These are phyloP conservation scores for Aspergillus latus DNA, from an alignment of 2,329 filamentous ascomycete genomes.

Conservation along the genomic window DNA sequence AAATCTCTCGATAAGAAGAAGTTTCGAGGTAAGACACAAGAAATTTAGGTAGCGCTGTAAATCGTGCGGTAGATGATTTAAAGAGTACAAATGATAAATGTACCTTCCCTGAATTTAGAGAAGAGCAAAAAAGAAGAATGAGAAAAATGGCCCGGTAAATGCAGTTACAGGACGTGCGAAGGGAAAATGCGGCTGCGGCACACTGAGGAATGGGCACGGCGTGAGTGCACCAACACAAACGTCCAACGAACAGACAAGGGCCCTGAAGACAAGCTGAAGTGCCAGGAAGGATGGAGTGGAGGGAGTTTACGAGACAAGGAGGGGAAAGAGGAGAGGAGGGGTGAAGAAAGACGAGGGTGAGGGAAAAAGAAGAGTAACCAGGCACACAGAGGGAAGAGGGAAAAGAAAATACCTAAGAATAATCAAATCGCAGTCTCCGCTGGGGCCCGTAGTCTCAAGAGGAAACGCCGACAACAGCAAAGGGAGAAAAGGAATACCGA, in stretches of 20 bases:
- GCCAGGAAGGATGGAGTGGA: slow-evolving; percentile 22
- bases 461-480: slow-evolving; percentile 20
- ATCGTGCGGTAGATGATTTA: slow-evolving; percentile 21
- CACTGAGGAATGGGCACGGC: slow-evolving; percentile 24
- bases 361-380: slow-evolving; percentile 13
- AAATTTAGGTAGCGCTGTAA: slow-evolving; percentile 19
- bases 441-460: slow-evolving; percentile 16
- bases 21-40: slow-evolving; percentile 15
- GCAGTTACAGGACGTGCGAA: slow-evolving; percentile 20
- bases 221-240: slow-evolving; percentile 25
- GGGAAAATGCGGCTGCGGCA: slow-evolving; percentile 22
- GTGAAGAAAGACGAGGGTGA: slow-evolving; percentile 18
- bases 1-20: slow-evolving; percentile 15
- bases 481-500: slow-evolving; percentile 15
- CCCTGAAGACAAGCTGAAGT: slow-evolving; percentile 16
- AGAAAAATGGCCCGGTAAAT: slow-evolving; percentile 22
- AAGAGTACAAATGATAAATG: slow-evolving; percentile 23
- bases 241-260: slow-evolving; percentile 19
- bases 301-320: slow-evolving; percentile 26
- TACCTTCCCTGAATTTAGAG: slow-evolving; percentile 20
- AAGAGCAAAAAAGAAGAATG: slow-evolving; percentile 14
- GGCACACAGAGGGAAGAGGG: slow-evolving; percentile 15
- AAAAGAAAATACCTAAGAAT: slow-evolving; percentile 18
- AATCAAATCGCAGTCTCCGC: slow-evolving; percentile 12
- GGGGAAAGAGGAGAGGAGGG: slow-evolving; percentile 19